Evolutionary conservation across 2,329 filamentous ascomycete genomes (phyloP), one percentile per base, ranked within the genome.

Genomic region (Metarhizium rileyi): DNA sequence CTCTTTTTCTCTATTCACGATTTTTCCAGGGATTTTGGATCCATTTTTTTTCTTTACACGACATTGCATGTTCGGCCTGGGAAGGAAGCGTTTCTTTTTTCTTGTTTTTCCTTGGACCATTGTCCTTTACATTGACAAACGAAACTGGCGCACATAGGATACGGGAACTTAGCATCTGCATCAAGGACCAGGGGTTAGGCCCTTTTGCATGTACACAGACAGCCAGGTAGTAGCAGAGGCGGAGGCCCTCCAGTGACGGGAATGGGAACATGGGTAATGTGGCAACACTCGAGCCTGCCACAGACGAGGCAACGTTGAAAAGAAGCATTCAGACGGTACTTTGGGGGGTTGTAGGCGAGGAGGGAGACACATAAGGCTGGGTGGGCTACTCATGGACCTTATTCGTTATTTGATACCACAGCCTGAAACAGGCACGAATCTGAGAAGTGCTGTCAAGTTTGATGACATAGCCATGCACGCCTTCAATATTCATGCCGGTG

Each of bases 21-120:
- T 9, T 23, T 33, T 40, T 35, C 28, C 12, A 16, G 46, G 43
- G 9, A 14, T 40, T 8, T 50, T 33, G 35, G 16, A 5, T 42
- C 16, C 35, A 41, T 46, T 18, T 36, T 40, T 50, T 36, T 41
- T 47, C 27, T 23, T 48, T 28, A 46, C 27, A 49, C 22, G 50
- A 47, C 25, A 46, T 44, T 49, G 47, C 47, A 52, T 52, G 50
- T 28, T 46, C 14, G 22, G 46, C 25, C 20, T 30, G 46, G 46
- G 42, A 48, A 22, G 18, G 35, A 36, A 51, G 50, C 50, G 46
- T 46, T 23, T 33, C 23, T 33, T 47, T 44, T 30, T 22, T 25
- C 27, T 20, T 33, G 23, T 5, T 33, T 27, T 26, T 30, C 30
- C 18, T 30, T 27, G 40, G 12, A 20, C 38, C 30, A 41, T 45